Percentiles rank a stretch among this genome's conserved stretches.
These are phyloP conservation scores for Colletotrichum sp. DNA, from an alignment of 2,329 filamentous ascomycete genomes.

Conservation along the genomic window DNA sequence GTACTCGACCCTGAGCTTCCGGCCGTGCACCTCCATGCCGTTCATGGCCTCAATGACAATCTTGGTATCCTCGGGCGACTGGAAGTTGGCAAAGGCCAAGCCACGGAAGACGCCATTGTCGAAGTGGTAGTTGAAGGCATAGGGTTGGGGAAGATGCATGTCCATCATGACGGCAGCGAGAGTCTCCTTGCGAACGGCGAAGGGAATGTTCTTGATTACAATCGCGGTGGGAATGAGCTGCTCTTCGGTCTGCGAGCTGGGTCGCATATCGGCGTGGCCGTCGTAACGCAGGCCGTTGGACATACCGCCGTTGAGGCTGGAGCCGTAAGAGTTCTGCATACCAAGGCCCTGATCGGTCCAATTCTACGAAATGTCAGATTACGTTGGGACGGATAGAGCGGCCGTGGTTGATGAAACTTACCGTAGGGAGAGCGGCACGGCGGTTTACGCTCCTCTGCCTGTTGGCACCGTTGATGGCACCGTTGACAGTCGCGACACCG, in stretches of 20 bases:
- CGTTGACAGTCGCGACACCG: slow-evolving; percentile 67
- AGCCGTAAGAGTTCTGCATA: slow-evolving; percentile 44
- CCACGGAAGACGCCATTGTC: slow-evolving; percentile 97
- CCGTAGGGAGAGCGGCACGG: slow-evolving; percentile 72
- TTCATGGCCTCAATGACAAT: slow-evolving; percentile 94
- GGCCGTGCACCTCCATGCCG: slow-evolving; percentile 91
- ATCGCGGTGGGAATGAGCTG: slow-evolving; percentile 98
- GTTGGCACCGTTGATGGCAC: slow-evolving; percentile 68
- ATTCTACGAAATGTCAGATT: slow-evolving; percentile 37
- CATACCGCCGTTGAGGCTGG: slow-evolving; percentile 30
- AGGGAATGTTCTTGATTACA: slow-evolving; percentile 99
- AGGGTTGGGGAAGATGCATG: slow-evolving; percentile 90
- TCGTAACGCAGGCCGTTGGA: slow-evolving; percentile 47
- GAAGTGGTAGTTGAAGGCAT: slow-evolving; percentile 99
- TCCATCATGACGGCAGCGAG: slow-evolving; percentile 93
- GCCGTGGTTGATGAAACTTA: slow-evolving; percentile 47
- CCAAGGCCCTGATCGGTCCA: slow-evolving; percentile 57
- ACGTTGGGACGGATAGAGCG: neutral
- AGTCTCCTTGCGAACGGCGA: slow-evolving; percentile 97
- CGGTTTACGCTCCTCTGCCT: slow-evolving; percentile 61
- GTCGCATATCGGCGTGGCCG: slow-evolving; percentile 36
- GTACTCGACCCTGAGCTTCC: slow-evolving; percentile 95
- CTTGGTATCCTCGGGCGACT: slow-evolving; percentile 90
- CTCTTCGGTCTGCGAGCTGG: slow-evolving; percentile 60
- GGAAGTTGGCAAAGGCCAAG: slow-evolving; percentile 97